Evolutionary conservation across 1,139 yeast genomes (phyloP).

Genomic region (Hyphopichia pseudoburtonii): DNA sequence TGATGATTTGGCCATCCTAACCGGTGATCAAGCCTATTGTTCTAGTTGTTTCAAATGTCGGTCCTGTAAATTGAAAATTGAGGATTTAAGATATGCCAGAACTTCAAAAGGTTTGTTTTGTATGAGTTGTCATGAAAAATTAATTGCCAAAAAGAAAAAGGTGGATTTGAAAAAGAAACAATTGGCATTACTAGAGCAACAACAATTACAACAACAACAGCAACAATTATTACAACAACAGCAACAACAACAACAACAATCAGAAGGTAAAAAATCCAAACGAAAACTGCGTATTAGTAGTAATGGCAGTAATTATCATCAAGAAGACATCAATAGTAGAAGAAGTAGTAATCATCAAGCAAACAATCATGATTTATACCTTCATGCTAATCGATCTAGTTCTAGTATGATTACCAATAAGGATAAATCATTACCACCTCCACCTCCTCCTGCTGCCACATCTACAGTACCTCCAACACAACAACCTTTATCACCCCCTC

Average conservation of each 20-base stretch:
- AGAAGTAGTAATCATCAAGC: conserved; percentile 6
- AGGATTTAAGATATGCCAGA: conserved; percentile 87
- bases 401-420: conserved; percentile 19
- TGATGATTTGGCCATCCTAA: conserved; percentile 92
- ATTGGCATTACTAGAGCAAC: conserved; percentile 21
- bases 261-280: neutral
- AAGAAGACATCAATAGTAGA: conserved; percentile 11
- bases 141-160: conserved; percentile 65
- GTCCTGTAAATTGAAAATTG: conserved; percentile 83
- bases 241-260: conserved; percentile 1
- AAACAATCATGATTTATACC: conserved; percentile 9
- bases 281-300: conserved; percentile 20
- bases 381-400: conserved; percentile 13
- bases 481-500: conserved; percentile 7
- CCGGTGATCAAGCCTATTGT: conserved; percentile 95
- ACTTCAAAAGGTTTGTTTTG: conserved; percentile 94
- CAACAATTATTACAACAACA: conserved; percentile 6
- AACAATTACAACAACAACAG: conserved; percentile 11
- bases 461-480: conserved; percentile 1
- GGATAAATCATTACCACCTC: conserved; percentile 32
- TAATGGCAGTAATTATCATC: conserved; percentile 15
- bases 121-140: conserved; percentile 86
- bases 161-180: conserved; percentile 49
- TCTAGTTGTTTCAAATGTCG: conserved; percentile 89
- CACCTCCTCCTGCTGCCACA: conserved; percentile 17